Percentiles rank a stretch among this genome's conserved stretches.
phyloP scores from a whole-genome alignment of 1,284 basidiomycete species.

The Austroboletus olivaceoglutinosus region DNA sequence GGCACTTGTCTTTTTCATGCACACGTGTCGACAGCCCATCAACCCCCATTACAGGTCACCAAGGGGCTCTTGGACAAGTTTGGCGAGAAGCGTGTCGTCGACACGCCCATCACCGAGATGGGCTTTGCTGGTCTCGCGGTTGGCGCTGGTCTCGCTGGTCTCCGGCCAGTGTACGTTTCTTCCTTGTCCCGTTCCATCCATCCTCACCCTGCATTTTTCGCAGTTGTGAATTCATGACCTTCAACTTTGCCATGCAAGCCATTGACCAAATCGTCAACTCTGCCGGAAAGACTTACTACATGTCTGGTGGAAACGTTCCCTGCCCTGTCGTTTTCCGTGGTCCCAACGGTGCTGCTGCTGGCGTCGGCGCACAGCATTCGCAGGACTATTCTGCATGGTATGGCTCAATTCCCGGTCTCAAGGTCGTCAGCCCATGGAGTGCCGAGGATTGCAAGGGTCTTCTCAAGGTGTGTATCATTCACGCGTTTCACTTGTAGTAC shows the following conservation, averaged over 20 bases:
- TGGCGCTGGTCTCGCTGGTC: conserved; percentile 91
- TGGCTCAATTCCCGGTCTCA: conserved; percentile 93
- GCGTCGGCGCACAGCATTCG: conserved; percentile 94
- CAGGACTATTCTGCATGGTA: conserved; percentile 96
- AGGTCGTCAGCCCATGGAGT: conserved; percentile 97
- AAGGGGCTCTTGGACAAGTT: conserved; percentile 99
- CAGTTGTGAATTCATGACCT: conserved; percentile 99
- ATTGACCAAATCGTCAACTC: conserved; percentile 99
- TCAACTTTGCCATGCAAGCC: conserved; percentile 95
- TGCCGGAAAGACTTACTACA: conserved; percentile 99
- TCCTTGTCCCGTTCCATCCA: conserved; percentile 6
- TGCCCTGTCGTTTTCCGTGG: conserved; percentile 99
- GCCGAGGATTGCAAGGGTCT: conserved; percentile 98
- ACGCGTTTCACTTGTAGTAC: neutral
- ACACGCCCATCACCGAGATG: conserved; percentile 98
- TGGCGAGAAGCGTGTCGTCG: conserved; percentile 97
- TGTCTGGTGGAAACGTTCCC: conserved; percentile 98
- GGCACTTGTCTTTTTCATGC: conserved; percentile 44
- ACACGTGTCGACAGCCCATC: conserved; percentile 7
- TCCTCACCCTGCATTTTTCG: conserved; percentile 1
- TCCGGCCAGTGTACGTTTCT: conserved; percentile 78
- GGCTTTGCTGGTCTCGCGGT: conserved; percentile 97
- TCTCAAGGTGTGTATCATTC: conserved; percentile 68
- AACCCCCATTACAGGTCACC: conserved; percentile 63
- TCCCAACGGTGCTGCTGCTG: conserved; percentile 97